Percentiles rank a stretch among this genome's conserved stretches.
Evolutionary conservation across 139 green algal species (phyloP).

Genomic region (Chlorella sorokiniana): DNA sequence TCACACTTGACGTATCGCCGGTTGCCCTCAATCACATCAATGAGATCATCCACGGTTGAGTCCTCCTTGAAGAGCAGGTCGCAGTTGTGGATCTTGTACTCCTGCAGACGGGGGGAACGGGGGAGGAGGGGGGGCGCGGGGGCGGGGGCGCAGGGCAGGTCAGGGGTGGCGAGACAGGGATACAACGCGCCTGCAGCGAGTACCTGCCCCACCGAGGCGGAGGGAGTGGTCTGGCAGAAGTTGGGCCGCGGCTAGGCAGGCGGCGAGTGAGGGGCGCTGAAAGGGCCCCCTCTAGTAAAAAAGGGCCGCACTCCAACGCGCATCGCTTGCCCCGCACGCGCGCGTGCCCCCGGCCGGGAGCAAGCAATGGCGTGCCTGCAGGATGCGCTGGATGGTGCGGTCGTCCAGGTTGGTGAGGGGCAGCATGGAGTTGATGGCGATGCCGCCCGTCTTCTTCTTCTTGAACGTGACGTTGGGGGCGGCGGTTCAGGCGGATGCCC

Average conservation of each 20-base stretch:
- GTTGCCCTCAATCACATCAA: constrained; percentile 98
- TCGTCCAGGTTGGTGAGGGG: constrained; percentile 92
- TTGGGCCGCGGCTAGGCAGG: too few relatives aligned
- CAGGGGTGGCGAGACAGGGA: too few relatives aligned
- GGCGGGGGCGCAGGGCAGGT: too few relatives aligned
- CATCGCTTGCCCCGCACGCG: too few relatives aligned
- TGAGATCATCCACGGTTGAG: constrained; percentile 91
- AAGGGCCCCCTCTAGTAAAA: too few relatives aligned
- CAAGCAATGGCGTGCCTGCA: constrained; percentile 76
- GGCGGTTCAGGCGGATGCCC: constrained; percentile 89
- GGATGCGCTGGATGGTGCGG: constrained; percentile 87
- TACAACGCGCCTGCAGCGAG: too few relatives aligned
- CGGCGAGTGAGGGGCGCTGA: too few relatives aligned
- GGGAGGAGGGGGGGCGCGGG: too few relatives aligned
- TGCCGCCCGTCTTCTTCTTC: constrained; percentile 94
- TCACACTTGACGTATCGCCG: constrained; percentile 89
- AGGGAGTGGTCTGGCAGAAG: too few relatives aligned
- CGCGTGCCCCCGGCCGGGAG: too few relatives aligned
- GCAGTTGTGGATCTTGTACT: constrained; percentile 95
- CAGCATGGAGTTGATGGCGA: constrained; percentile 87
- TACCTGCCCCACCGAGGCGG: too few relatives aligned
- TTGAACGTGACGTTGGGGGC: constrained; percentile 94
- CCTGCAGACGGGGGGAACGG: constrained; percentile 53
- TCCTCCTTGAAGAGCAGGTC: constrained; percentile 94
- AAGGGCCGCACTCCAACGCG: too few relatives aligned